Percentiles rank a stretch among this genome's conserved stretches.
phyloP scores from a whole-genome alignment of 2,329 filamentous ascomycete species.

The Cucurbitaria berberidis region DNA sequence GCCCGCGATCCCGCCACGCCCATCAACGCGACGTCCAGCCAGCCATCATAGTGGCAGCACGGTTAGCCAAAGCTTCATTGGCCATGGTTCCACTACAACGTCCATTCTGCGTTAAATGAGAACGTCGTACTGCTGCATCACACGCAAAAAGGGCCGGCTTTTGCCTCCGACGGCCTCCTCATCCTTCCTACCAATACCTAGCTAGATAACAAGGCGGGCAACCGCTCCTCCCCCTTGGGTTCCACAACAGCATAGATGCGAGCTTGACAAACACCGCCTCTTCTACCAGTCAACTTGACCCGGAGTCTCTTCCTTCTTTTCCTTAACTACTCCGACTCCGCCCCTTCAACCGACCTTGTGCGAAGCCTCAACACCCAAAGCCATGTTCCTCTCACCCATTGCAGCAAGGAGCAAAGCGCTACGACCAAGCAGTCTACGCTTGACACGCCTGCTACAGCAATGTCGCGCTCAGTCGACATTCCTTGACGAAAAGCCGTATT shows the following conservation, averaged over 20 bases:
- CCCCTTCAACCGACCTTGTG: not conserved
- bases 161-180: not conserved
- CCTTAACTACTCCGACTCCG: not conserved
- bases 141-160: not conserved
- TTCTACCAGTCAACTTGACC: not conserved
- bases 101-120: not conserved
- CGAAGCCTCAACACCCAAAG: not conserved
- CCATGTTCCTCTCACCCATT: constrained; percentile 7
- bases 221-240: not conserved
- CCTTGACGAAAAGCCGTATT: constrained; percentile 49
- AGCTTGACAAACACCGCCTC: not conserved
- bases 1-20: not conserved
- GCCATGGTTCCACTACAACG: not conserved
- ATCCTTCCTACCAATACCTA: constrained; percentile 2
- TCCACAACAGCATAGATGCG: not conserved
- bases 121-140: not conserved
- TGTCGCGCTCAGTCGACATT: constrained; percentile 18
- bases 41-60: no score
- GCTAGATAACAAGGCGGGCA: not conserved
- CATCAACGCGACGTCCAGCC: not conserved
- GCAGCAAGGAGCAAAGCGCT: constrained; percentile 2
- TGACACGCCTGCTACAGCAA: constrained; percentile 1
- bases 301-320: not conserved
- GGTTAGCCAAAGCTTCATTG: not conserved
- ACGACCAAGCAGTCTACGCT: not conserved